Evolutionary conservation across 2,329 filamentous ascomycete genomes (phyloP), one percentile per base, ranked within the genome.

Genomic region (Cryphonectria carpinicola): DNA sequence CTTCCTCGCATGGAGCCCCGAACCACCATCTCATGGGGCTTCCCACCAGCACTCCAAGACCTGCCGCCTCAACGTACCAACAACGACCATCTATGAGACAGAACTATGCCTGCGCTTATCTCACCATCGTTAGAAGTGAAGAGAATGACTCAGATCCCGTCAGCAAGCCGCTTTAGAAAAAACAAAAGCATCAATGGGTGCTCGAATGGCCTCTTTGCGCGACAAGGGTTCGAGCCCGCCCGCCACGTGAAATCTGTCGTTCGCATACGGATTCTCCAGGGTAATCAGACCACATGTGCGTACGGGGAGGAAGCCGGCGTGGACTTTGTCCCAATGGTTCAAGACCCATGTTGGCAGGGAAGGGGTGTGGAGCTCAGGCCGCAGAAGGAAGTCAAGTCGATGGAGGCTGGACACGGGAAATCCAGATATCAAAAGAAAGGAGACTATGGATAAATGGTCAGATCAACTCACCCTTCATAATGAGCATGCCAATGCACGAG

Each of bases 231-330:
- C 54, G 25, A 19, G 54, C 28, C 54, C 37, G 37, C n/a, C n/a
- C 37, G 41, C 61, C 61, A 64, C 39, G 61, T 64, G 61, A 43
- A 43, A 64, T 43, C 22, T 32, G 25, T 39, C 61, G 61, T 64
- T 64, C 61, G 61, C 61, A 64, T 64, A 64, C 13, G 11, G 61
- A 14, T 28, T 46, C 13, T 28, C 41, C 25, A 13, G 61, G 61
- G 61, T 28, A 32, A 46, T 64, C n/a, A 64, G 61, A 46, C 39
- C 61, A 64, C 39, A 46, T 64, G n/a, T 46, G 61, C 61, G 32
- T 28, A 19, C 8, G n/a, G 22, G 25, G 14, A 6, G 13, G n/a
- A 39, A 46, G 25, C 37, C 39, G 25, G n/a, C 61, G 61, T n/a
- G 22, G 37, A 32, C 17, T 46, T 28, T 11, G 39, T 64, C 54